phyloP scores from a whole-genome alignment of 2,329 filamentous ascomycete genomes.

The Penicillium polonicum region DNA sequence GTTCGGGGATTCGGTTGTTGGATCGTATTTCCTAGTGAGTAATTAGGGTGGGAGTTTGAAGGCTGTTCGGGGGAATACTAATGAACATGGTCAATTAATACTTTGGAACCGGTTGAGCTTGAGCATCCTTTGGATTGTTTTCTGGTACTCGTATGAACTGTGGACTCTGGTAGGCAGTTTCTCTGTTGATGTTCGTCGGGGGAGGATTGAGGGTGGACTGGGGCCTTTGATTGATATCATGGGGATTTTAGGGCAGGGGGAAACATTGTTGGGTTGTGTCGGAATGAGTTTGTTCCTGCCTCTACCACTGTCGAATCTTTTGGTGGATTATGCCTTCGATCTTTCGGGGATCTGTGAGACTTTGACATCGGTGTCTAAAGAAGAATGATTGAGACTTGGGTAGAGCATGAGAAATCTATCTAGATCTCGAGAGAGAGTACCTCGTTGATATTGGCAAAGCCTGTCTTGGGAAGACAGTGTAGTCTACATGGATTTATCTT shows the following conservation, averaged over 20 bases:
- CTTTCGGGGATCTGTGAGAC: conserved; percentile 32
- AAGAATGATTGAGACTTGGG: neutral
- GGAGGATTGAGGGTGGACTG: conserved; percentile 3
- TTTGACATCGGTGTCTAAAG: conserved; percentile 21
- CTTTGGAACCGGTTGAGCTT: too few species aligned
- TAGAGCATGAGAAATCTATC: neutral
- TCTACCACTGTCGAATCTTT: conserved; percentile 9
- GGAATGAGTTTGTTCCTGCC: conserved; percentile 9
- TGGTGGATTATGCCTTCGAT: conserved; percentile 31
- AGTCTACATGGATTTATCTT: neutral
- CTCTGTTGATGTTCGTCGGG: conserved; percentile 6
- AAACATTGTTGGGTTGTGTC: conserved; percentile 6
- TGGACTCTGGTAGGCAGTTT: conserved; percentile 17
- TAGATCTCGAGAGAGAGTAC: too few species aligned
- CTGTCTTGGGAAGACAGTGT: neutral
- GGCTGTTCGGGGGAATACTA: too few species aligned
- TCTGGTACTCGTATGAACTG: conserved; percentile 58
- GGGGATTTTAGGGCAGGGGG: neutral
- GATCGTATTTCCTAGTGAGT: too few species aligned
- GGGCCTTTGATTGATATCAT: conserved; percentile 14
- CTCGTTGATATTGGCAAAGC: neutral
- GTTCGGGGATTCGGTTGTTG: too few species aligned
- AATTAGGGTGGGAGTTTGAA: too few species aligned
- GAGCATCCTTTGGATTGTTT: neutral
- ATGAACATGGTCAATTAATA: too few species aligned